These are phyloP conservation scores for Chenopodium album DNA, from an alignment of 148 eudicot genomes.

Conservation along the genomic window DNA sequence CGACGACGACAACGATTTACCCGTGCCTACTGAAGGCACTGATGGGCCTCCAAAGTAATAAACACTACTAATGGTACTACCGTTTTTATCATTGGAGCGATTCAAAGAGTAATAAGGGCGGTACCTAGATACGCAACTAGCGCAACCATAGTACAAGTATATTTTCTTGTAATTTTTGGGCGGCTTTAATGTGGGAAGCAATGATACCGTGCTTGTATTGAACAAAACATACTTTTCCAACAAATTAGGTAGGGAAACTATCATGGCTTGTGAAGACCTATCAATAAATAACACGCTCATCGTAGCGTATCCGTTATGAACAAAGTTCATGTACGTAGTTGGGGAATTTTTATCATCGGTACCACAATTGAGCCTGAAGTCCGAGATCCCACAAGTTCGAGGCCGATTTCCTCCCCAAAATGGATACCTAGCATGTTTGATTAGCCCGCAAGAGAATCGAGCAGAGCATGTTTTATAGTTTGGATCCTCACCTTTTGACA, in stretches of 20 bases:
- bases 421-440: slow-evolving; percentile 11
- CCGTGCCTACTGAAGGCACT: neutral
- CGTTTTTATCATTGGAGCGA: neutral
- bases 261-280: slow-evolving; percentile 3
- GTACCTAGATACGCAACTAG: neutral
- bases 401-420: slow-evolving; percentile 20
- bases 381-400: neutral
- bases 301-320: neutral
- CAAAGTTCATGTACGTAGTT: neutral
- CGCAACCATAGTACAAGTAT: slow-evolving; percentile 16
- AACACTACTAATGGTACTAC: neutral
- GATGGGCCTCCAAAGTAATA: neutral
- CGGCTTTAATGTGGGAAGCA: neutral
- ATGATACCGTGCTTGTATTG: neutral
- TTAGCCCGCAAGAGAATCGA: slow-evolving; percentile 6
- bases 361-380: slow-evolving; percentile 1
- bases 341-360: neutral
- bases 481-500: neutral
- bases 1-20: neutral
- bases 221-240: neutral
- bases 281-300: neutral
- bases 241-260: neutral
- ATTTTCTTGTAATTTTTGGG: neutral
- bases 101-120: neutral
- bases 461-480: slow-evolving; percentile 1